These are phyloP conservation scores for Apiotrichum veenhuisii DNA, from an alignment of 1,284 basidiomycete genomes.

Conservation along the genomic window DNA sequence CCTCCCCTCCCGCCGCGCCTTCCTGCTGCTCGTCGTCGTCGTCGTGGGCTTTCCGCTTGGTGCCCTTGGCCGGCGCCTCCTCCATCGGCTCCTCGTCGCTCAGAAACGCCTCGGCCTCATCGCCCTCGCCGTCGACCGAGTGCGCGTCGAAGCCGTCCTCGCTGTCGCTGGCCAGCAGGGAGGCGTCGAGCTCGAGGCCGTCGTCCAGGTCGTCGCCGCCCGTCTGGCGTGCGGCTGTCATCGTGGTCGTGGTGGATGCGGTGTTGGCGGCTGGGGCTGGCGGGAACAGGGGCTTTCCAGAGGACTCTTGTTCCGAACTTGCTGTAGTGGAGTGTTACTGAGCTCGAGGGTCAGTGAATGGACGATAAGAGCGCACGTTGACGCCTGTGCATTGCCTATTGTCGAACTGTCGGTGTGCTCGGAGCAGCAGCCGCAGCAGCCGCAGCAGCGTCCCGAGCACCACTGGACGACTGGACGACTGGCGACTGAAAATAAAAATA, in stretches of 20 bases:
- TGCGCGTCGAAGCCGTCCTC: slow-evolving; percentile 15
- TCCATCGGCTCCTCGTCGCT: slow-evolving; percentile 15
- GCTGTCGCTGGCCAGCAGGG: slow-evolving; percentile 21
- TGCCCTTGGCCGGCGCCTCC: slow-evolving; percentile 4
- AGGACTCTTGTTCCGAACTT: no score
- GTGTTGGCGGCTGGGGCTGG: no score
- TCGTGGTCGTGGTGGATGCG: not conserved
- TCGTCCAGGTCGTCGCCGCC: slow-evolving; percentile 47
- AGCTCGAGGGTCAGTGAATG: no score
- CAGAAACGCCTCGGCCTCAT: slow-evolving; percentile 13
- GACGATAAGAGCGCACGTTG: no score
- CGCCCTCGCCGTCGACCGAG: slow-evolving; percentile 2
- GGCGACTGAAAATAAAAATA: no score
- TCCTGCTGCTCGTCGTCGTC: not conserved
- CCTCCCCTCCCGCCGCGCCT: slow-evolving; percentile 10
- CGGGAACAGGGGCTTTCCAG: no score
- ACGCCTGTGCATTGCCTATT: no score
- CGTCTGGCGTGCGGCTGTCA: slow-evolving; percentile 11
- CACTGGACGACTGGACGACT: no score
- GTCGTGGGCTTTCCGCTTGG: slow-evolving; percentile 10
- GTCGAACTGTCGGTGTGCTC: no score
- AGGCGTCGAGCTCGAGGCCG: slow-evolving; percentile 36
- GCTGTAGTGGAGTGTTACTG: no score
- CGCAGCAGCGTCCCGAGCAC: no score
- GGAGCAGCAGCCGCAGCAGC: no score